phyloP scores from a whole-genome alignment of 176 grass and related monocot species.

The Oryza glaberrima region DNA sequence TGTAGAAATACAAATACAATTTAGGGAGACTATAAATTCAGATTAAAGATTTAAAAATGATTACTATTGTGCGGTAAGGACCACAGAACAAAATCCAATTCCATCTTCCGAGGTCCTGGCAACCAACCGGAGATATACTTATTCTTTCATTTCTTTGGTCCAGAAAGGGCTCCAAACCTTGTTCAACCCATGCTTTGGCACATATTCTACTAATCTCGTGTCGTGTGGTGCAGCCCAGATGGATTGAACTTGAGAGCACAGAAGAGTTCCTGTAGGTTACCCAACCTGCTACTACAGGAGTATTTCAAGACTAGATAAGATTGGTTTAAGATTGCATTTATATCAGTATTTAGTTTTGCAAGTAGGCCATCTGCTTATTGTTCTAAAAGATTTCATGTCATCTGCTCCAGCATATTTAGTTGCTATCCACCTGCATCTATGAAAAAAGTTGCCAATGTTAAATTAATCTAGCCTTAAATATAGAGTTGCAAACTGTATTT shows the following conservation, averaged over 20 bases:
- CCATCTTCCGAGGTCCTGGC: conserved; percentile 37
- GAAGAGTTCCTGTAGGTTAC: conserved; percentile 20
- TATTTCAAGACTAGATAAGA: neutral
- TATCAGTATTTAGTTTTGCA: neutral
- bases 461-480: neutral
- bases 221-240: conserved; percentile 23
- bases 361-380: neutral
- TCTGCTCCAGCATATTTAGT: neutral
- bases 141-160: conserved; percentile 28
- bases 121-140: conserved; percentile 28
- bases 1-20: neutral
- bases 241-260: conserved; percentile 10
- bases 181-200: conserved; percentile 36
- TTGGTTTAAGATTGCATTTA: neutral
- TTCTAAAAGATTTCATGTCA: too few species aligned
- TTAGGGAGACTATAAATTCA: too few species aligned
- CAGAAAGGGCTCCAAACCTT: conserved; percentile 2
- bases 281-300: neutral
- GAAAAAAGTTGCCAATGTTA: neutral
- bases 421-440: neutral
- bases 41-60: too few species aligned
- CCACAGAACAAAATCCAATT: conserved; percentile 35
- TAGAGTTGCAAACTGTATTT: neutral
- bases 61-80: neutral
- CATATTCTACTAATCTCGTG: conserved; percentile 41